These are phyloP conservation scores for Isoetes taiwanensis DNA, from an alignment of 75 land plant species.

Conservation along the genomic window DNA sequence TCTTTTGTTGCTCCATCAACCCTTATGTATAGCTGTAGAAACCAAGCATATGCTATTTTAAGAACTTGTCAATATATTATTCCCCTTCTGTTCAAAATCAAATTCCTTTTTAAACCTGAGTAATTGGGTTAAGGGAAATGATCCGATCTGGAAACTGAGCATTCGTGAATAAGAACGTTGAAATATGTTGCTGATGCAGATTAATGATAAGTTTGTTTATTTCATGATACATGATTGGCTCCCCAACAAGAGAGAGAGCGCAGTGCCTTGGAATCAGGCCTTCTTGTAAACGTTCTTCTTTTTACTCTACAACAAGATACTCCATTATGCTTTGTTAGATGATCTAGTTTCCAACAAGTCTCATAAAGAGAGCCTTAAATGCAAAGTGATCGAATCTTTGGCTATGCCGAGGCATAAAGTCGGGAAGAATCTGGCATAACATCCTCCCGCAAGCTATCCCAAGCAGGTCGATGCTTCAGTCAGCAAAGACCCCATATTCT, in stretches of 20 bases:
- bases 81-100: no score
- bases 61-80: no score
- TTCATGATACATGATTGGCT: slow-evolving; percentile 96
- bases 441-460: no score
- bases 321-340: no score
- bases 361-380: no score
- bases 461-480: no score
- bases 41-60: slow-evolving; percentile 10
- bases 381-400: no score
- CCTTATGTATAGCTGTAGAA: slow-evolving; percentile 84
- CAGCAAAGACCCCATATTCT: no score
- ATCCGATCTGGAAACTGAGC: slow-evolving; percentile 97
- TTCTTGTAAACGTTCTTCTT: slow-evolving; percentile 59
- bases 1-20: slow-evolving; percentile 98
- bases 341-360: no score
- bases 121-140: slow-evolving; percentile 46
- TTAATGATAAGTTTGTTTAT: slow-evolving; percentile 77
- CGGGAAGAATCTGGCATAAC: no score
- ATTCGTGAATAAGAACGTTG: slow-evolving; percentile 92
- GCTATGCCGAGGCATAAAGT: no score
- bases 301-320: no score
- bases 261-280: slow-evolving; percentile 85
- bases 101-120: slow-evolving; percentile 70
- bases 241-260: slow-evolving; percentile 93
- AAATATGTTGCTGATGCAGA: slow-evolving; percentile 63